phyloP scores from a whole-genome alignment of 805 yeast genomes.

The Jamesozyma rosinii region DNA sequence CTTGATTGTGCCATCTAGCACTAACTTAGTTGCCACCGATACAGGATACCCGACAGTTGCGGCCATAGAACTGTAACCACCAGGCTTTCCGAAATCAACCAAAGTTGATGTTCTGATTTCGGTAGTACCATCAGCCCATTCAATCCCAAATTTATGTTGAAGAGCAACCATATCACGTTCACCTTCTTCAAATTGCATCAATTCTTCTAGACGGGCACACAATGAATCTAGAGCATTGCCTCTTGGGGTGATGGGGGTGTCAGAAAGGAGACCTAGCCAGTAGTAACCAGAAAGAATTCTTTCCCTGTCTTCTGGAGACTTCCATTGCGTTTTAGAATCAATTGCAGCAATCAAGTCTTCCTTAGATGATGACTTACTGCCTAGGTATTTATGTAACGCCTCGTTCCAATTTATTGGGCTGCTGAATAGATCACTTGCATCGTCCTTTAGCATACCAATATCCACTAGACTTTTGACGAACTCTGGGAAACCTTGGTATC shows the following conservation, averaged over 20 bases:
- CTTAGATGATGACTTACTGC: constrained; percentile 61
- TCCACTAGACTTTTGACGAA: constrained; percentile 92
- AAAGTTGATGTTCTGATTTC: constrained; percentile 94
- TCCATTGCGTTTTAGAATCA: constrained; percentile 69
- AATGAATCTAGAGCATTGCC: constrained; percentile 92
- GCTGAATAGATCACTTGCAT: constrained; percentile 49
- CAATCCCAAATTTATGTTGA: constrained; percentile 97
- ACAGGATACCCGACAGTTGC: constrained; percentile 97
- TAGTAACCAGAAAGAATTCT: constrained; percentile 80
- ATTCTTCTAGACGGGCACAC: constrained; percentile 90
- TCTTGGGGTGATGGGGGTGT: constrained; percentile 68
- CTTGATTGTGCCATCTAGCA: constrained; percentile 69
- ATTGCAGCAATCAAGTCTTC: constrained; percentile 69
- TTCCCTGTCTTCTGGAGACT: constrained; percentile 70
- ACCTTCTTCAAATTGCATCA: constrained; percentile 91
- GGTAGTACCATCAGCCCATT: constrained; percentile 85
- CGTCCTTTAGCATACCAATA: constrained; percentile 83
- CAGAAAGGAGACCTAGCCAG: constrained; percentile 91
- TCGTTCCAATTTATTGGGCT: constrained; percentile 74
- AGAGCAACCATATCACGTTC: constrained; percentile 92
- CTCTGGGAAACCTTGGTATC: constrained; percentile 98
- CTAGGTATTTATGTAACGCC: constrained; percentile 67
- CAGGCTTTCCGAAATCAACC: constrained; percentile 81
- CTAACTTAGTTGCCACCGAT: constrained; percentile 85
- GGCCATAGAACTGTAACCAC: constrained; percentile 97